Conservation (phyloP, 2,329 filamentous ascomycete genomes). For the Colletotrichum cereale region DNA sequence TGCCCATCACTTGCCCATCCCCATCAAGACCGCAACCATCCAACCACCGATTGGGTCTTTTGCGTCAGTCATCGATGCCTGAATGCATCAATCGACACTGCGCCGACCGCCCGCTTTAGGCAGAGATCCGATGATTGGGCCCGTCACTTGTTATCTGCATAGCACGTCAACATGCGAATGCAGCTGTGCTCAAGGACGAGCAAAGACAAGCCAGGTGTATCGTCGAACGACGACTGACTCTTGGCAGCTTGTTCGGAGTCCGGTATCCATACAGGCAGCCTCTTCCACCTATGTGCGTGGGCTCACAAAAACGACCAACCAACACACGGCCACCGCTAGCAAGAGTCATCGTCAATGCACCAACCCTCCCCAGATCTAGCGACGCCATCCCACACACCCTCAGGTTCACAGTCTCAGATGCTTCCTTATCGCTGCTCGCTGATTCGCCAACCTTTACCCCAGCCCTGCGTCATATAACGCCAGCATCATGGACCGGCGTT, state of each 20-base stretch:
- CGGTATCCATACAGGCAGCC: background rate
- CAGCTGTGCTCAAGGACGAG: background rate
- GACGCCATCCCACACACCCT: slow-evolving; percentile 33
- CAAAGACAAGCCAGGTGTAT: background rate
- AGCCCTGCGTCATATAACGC: slow-evolving; percentile 35
- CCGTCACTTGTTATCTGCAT: slow-evolving; percentile 10
- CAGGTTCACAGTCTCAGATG: slow-evolving; percentile 28
- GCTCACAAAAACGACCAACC: slow-evolving; percentile 7
- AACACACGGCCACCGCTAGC: slow-evolving; percentile 14
- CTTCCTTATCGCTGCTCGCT: slow-evolving; percentile 32
- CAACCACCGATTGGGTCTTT: slow-evolving; percentile 18
- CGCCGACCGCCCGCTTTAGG: background rate
- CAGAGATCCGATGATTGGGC: slow-evolving; percentile 4
- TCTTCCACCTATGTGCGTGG: background rate
- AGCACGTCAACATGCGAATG: background rate
- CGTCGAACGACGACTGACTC: background rate
- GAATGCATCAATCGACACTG: slow-evolving; percentile 15
- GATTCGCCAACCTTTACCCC: slow-evolving; percentile 29
- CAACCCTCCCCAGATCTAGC: slow-evolving; percentile 21
- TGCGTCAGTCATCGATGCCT: slow-evolving; percentile 10
- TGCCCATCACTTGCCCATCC: slow-evolving; percentile 23
- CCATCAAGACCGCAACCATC: slow-evolving; percentile 19
- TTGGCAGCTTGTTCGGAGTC: slow-evolving; percentile 15
- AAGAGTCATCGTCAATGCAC: slow-evolving; percentile 36
- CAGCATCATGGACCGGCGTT: slow-evolving; percentile 29